Evolutionary conservation across 805 yeast genomes (phyloP), one percentile per base, ranked within the genome.

Genomic region (Pichia scutulata): DNA sequence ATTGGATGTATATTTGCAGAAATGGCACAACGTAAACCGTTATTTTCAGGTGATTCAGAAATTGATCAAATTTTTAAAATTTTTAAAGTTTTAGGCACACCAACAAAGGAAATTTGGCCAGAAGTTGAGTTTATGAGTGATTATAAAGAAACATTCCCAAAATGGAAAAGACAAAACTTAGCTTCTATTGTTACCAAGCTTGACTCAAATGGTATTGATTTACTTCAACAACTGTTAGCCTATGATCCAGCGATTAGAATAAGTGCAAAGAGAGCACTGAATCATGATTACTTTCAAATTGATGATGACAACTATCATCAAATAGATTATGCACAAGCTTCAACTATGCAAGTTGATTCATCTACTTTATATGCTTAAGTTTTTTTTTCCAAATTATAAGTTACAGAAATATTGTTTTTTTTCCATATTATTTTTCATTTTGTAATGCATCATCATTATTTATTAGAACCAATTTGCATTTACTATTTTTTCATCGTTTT

Each of bases 1-100:
- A 86, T 92, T 54, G 99, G 99, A 16, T 90, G 97, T 65, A 93
- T 93, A 44, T 86, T 93, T 67, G 99, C 97, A 7, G 99, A 93
- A 66, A 90, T 93, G 98, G 89, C 90, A 51, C 88, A 89, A 60
- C 82, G 99, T 50, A 88, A 88, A 66, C 97, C 99, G 9, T 68
- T 93, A 48, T 92, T 93, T 70, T 96, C 98, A 0, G 99, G 99
- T 7, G 97, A 93, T 66, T 89, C 96, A 12, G 99, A 93, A 66
- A 95, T 93, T 63, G 99, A 93, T 66, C 97, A 93, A 70, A 86
- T 93, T 57, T 90, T 90, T 73, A 78, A 93, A 67, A 93, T 93
- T 52, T 93, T 93, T 70, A 78, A 96, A 56, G 75, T 87, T 48
- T 76, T 93, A 70, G 99, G 99, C 19, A 92, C 98, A 2, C 99